Evolutionary conservation across 805 yeast genomes (phyloP), one percentile per base, ranked within the genome.

Genomic region (Yarrowia sp.): DNA sequence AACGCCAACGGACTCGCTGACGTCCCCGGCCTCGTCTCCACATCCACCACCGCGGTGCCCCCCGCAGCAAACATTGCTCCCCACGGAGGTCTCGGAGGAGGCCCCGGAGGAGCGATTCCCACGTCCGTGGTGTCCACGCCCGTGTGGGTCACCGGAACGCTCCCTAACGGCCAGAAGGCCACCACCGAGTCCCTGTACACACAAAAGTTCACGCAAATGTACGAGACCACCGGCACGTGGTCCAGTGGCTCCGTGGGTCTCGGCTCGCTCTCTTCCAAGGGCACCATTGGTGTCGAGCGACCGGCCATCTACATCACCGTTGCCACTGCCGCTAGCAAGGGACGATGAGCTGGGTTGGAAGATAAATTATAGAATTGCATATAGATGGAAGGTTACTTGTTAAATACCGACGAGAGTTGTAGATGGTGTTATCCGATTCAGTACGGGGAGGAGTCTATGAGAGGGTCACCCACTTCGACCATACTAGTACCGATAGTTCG

Each of bases 171-270:
- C 18, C 74, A 71, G 16, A 63, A 62, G 6, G 64, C 68, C 6
- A 79, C 80, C n/a, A 71, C 76, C 10, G 73, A 73, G 63, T 68
- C 78, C 0, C 66, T 73, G n/a, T 82, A 71, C 69, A 63, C 76
- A 8, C 86, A 82, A 67, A 24, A 66, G 10, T 81, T 81, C 67
- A 36, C 70, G 21, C 58, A 73, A 21, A 63, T 73, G 56, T 79
- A 68, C 66, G 31, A 68, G 38, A 55, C 82, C 2, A 74, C 84
- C 1, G 78, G 79, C 0, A 59, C 77, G 0, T 85, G 85, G 1
- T 72, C 82, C 14, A 66, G 84, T 0, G 99, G 97, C 1, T 70
- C 81, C 4, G 79, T 91, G 47, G 97, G 97, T 0, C 70, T 93
- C 56, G 97, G 97, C 0, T 35, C 58, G 6, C 42, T 51, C 14